These are phyloP conservation scores for Aspergillus eucalypticola DNA, from an alignment of 2,329 filamentous ascomycete genomes.

Conservation along the genomic window DNA sequence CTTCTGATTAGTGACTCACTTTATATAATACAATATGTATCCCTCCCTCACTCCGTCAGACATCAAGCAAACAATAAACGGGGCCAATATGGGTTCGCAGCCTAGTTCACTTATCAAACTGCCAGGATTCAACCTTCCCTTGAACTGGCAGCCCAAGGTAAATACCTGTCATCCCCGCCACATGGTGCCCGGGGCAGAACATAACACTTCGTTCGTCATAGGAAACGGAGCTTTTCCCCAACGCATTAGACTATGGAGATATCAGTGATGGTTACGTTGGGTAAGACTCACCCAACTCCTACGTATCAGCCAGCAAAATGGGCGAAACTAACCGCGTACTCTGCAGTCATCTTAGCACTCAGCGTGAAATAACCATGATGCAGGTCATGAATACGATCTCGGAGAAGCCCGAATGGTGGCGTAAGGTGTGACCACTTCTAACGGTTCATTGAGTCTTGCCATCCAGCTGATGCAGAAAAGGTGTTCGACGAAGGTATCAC, in stretches of 20 bases:
- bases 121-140: background rate
- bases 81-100: background rate
- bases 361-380: slow-evolving; percentile 44
- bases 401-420: slow-evolving; percentile 46
- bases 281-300: background rate
- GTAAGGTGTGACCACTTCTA: slow-evolving; percentile 32
- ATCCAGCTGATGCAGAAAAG: background rate
- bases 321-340: no score
- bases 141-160: background rate
- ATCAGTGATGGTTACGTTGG: background rate
- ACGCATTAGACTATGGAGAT: background rate
- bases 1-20: no score
- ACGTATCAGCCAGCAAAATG: no score
- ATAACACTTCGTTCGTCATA: background rate
- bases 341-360: background rate
- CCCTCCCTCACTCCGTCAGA: background rate
- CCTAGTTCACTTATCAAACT: background rate
- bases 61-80: background rate
- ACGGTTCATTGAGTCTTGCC: no score
- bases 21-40: no score
- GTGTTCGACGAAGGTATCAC: slow-evolving; percentile 39
- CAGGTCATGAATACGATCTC: slow-evolving; percentile 44
- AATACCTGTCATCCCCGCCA: background rate
- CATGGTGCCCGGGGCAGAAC: background rate
- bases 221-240: background rate